These are phyloP conservation scores for Trypanosoma scelopori DNA, from an alignment of 208 protist genomes.

Conservation along the genomic window DNA sequence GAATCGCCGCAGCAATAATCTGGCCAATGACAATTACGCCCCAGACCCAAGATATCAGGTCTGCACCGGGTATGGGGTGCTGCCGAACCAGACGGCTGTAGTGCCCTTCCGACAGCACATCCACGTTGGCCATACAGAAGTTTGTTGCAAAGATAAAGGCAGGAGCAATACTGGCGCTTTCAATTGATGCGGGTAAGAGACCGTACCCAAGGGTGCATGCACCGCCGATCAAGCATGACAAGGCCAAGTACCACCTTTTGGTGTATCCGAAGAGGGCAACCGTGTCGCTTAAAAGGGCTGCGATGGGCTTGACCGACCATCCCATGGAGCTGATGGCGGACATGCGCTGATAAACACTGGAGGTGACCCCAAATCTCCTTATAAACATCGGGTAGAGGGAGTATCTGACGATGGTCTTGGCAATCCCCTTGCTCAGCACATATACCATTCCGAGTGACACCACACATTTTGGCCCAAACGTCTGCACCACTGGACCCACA, in stretches of 20 bases:
- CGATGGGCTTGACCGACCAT: conserved; percentile 49
- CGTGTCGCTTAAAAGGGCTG: conserved; percentile 38
- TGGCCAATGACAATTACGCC: conserved; percentile 28
- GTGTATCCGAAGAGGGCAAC: conserved; percentile 44
- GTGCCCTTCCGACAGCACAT: conserved; percentile 48
- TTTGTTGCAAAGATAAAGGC: conserved; percentile 36
- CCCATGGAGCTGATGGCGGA: conserved; percentile 33
- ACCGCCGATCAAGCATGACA: conserved; percentile 28
- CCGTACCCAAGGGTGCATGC: conserved; percentile 34
- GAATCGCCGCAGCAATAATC: conserved; percentile 33
- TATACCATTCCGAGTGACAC: conserved; percentile 33
- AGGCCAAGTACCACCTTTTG: conserved; percentile 49
- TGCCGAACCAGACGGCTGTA: conserved; percentile 43
- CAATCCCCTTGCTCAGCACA: conserved; percentile 38
- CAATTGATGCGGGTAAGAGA: conserved; percentile 27
- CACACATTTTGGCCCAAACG: conserved; percentile 32
- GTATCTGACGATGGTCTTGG: conserved; percentile 23
- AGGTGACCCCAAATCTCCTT: conserved; percentile 23
- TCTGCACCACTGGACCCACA: conserved; percentile 24
- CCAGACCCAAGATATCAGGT: conserved; percentile 45
- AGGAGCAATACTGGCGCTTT: conserved; percentile 25
- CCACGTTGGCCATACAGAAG: conserved; percentile 41
- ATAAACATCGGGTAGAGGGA: conserved; percentile 43
- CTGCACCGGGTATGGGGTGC: conserved; percentile 24
- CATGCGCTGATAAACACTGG: conserved; percentile 34